Base-by-base conservation (phyloP, 208 protist species). In the Leishmania mexicana region DNA sequence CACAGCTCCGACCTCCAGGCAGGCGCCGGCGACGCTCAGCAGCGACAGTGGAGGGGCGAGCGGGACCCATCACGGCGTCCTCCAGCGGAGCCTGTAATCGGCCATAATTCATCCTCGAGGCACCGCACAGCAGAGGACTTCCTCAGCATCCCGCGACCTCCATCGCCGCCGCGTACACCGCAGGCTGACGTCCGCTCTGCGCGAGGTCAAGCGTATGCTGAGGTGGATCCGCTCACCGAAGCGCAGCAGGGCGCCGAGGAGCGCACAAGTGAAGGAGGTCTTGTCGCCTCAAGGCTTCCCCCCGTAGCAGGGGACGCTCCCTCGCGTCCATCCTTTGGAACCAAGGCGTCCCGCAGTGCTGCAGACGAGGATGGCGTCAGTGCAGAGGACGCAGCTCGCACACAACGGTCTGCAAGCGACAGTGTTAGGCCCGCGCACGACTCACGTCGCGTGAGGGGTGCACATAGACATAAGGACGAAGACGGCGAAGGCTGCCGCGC, bases 261-360 rank as follows among this genome's bases (percentile, higher is more conserved):
- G 42, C 10, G 57, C 38, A 24, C n/a, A 40, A 4, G 54, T 28
- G 54, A 77, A 8, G 79, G 72, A n/a, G 79, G 72, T 72, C 79
- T 83, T 40, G 58, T 78, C 24, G 47, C 57, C 35, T 78, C 79
- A 7, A 40, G 47, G 21, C 54, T 72, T 13, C 35, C 42, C n/a
- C 47, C 28, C 35, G 31, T 42, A n/a, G 73, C 1, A 17, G n/a
- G n/a, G 51, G 31, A 57, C 35, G 31, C 4, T 2, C 45, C 35
- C 28, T 21, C 38, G 70, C 70, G 28, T 24, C 21, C 70, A 51
- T 58, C 53, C 73, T 76, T 47, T 42, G 73, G 51, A 24, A 24
- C 15, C 4, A 31, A 17, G 35, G 31, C 8, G 5, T 64, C 31
- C 73, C 73, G 73, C 49, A 57, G 49, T 76, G 10, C 73, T 38